A percentile compares a stretch with the other conserved stretches of the same genome.
Evolutionary conservation across 108 stramenopile genomes (phyloP).

Genomic region (Stephanodiscus triporus): DNA sequence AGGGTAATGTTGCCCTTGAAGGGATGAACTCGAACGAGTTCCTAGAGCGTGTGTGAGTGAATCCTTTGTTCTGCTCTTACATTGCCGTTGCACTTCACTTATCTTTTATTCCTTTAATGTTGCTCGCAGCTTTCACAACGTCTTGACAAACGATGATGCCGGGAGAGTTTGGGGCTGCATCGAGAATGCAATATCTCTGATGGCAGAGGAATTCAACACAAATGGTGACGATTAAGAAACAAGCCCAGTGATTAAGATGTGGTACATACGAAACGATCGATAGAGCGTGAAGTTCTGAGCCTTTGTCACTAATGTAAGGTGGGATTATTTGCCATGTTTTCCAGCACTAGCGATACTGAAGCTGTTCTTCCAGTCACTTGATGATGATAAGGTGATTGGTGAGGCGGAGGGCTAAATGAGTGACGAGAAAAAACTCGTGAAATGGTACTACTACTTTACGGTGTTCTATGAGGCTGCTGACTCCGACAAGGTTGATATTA

Average conservation of each 20-base stretch:
- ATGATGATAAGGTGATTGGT: no score
- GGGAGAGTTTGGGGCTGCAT: constrained; percentile 76
- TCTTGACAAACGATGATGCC: constrained; percentile 63
- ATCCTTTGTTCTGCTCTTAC: background rate
- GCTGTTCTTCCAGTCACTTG: no score
- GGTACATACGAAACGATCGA: background rate
- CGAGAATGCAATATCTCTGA: constrained; percentile 59
- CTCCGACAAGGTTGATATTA: no score
- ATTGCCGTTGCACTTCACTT: background rate
- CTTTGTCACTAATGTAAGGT: background rate
- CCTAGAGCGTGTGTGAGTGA: constrained; percentile 51
- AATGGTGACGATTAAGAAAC: background rate
- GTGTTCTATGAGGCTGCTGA: no score
- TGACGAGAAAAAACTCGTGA: no score
- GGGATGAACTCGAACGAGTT: constrained; percentile 78
- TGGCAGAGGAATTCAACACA: constrained; percentile 45
- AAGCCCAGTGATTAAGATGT: background rate
- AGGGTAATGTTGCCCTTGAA: constrained; percentile 71
- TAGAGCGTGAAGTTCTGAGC: no score
- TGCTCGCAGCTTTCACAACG: constrained; percentile 32
- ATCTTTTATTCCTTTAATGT: background rate
- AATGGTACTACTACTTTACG: no score
- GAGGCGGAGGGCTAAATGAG: no score
- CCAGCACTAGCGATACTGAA: no score
- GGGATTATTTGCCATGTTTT: background rate